These are phyloP conservation scores for Cudoniella acicularis DNA, from an alignment of 495 filamentous ascomycete species.

Conservation along the genomic window DNA sequence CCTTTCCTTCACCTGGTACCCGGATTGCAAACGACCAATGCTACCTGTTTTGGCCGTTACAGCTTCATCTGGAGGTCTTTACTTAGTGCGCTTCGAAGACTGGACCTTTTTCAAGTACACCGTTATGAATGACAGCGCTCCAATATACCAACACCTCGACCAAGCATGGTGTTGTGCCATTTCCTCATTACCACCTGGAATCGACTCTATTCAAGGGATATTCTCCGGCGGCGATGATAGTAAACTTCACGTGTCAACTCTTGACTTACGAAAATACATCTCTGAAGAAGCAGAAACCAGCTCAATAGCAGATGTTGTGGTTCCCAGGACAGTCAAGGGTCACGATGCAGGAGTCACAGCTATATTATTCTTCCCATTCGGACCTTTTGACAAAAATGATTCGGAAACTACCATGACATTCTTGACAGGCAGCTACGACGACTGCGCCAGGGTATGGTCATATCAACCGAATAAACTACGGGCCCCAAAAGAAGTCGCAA, in stretches of 20 bases:
- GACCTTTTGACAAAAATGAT: slow-evolving; percentile 29
- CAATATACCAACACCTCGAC: slow-evolving; percentile 12
- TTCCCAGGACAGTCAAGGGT: slow-evolving; percentile 34
- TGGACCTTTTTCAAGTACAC: slow-evolving; percentile 33
- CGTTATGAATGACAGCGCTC: slow-evolving; percentile 27
- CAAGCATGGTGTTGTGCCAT: slow-evolving; percentile 70
- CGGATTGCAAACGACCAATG: slow-evolving; percentile 26
- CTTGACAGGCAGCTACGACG: slow-evolving; percentile 91
- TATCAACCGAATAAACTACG: slow-evolving; percentile 23
- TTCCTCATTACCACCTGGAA: slow-evolving; percentile 16
- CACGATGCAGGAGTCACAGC: slow-evolving; percentile 87
- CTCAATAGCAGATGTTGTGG: too few species aligned
- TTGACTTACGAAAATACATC: not conserved
- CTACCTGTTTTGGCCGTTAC: slow-evolving; percentile 14
- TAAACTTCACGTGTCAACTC: slow-evolving; percentile 13
- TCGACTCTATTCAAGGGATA: slow-evolving; percentile 22
- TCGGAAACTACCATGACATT: slow-evolving; percentile 41
- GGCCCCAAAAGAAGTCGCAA: slow-evolving; percentile 47
- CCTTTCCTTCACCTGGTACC: slow-evolving; percentile 70
- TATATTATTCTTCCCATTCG: slow-evolving; percentile 38
- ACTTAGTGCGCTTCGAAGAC: slow-evolving; percentile 22
- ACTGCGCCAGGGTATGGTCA: slow-evolving; percentile 64
- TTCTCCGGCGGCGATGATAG: slow-evolving; percentile 72
- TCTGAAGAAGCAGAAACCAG: not conserved
- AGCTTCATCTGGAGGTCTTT: slow-evolving; percentile 6